Evolutionary conservation across 1,284 basidiomycete genomes (phyloP), one percentile per base, ranked within the genome.

Genomic region (Malassezia furfur): DNA sequence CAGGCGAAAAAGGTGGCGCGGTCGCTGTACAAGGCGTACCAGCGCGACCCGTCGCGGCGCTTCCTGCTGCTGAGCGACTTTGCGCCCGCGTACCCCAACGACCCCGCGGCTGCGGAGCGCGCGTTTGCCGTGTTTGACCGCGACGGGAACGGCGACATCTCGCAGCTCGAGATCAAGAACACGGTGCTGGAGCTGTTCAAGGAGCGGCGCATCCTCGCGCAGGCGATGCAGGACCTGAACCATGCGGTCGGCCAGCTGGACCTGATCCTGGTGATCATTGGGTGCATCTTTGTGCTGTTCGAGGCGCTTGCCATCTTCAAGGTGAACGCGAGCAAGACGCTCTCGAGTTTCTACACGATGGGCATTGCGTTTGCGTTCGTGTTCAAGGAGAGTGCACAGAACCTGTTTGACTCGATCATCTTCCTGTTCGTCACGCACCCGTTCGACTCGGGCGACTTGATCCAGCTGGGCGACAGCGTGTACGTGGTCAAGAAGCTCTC

Each of bases 131-230:
- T 87, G 31, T 86, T 88, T 67, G 68, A 71, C 54, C 54, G 78
- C 60, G 86, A 88, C 70, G 80, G 82, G 65, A 86, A 88, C 61
- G 85, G 85, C 17, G 86, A 88, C 69, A 79, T 88, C 52, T 83
- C 84, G n/a, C 81, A 83, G 50, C 78, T 81, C 31, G 87, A 88
- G 75, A 81, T 88, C 71, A 88, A 87, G 76, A 79, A 81, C 41
- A 81, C 80, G 28, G 74, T 88, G 28, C 75, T 87, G 59, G 54
- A 64, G 39, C 60, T 61, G 8, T 72, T 69, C 65, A 72, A 72
- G 53, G 70, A 72, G 55, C 64, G 70, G 38, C 59, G 68, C 12
- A 68, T 67, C 58, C 63, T 72, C 46, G 51, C 60, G 43, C 54
- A 62, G 28, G 64, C 65, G 30, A 67, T 72, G 62, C 65, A 70